Evolutionary conservation across 768 basidiomycete species (phyloP).

Genomic region (Chlorophyllum brunneum): DNA sequence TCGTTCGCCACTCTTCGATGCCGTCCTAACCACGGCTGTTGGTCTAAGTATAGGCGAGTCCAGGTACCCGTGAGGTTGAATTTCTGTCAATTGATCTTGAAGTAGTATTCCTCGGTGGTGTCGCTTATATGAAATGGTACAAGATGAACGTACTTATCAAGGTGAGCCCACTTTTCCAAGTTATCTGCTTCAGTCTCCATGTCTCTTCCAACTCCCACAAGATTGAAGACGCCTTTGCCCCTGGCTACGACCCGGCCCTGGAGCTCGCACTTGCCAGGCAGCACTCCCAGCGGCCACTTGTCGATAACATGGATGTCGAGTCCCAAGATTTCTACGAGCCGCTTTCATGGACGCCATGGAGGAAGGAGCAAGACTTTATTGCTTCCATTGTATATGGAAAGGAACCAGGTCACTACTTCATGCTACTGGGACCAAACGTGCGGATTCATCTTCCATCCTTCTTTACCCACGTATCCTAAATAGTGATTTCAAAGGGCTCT

Average conservation of each 20-base stretch:
- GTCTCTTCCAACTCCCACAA: no score
- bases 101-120: constrained; percentile 65
- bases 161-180: constrained; percentile 33
- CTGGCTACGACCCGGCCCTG: constrained; percentile 82
- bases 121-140: constrained; percentile 75
- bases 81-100: constrained; percentile 6
- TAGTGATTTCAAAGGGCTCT: constrained; percentile 46
- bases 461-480: neutral
- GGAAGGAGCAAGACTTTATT: constrained; percentile 72
- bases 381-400: constrained; percentile 76
- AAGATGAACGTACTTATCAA: constrained; percentile 79
- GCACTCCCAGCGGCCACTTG: constrained; percentile 31
- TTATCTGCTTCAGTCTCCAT: neutral
- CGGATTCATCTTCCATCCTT: constrained; percentile 12
- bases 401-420: constrained; percentile 69
- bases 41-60: constrained; percentile 57
- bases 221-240: constrained; percentile 76
- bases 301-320: constrained; percentile 25
- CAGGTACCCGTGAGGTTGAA: neutral
- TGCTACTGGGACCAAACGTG: constrained; percentile 78
- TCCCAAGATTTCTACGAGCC: constrained; percentile 24
- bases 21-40: constrained; percentile 53
- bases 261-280: constrained; percentile 67
- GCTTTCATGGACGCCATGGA: constrained; percentile 53
- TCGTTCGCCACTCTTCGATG: constrained; percentile 46